Conservation (phyloP, 129 eudicot genomes). For the Pulicaria dysenterica region DNA sequence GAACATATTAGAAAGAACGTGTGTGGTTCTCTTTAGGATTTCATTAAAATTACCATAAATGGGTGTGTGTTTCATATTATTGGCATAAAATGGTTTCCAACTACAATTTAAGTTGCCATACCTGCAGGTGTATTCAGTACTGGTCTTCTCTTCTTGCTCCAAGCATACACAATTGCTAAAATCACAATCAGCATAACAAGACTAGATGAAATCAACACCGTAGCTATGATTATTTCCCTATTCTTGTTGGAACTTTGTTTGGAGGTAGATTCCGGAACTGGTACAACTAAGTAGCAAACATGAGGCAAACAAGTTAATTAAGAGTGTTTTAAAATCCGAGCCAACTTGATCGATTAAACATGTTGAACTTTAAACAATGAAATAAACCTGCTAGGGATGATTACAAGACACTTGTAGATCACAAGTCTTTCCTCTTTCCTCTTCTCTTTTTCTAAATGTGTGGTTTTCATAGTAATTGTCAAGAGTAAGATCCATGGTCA, state of each 20-base stretch:
- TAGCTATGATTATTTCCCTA: neutral
- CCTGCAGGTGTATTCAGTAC: neutral
- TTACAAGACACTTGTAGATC: too few species aligned
- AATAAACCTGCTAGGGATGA: too few species aligned
- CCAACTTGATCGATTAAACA: neutral
- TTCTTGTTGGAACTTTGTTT: constrained; percentile 13
- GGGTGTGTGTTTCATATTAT: neutral
- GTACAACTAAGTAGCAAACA: neutral
- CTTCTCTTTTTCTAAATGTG: too few species aligned
- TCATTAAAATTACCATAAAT: too few species aligned
- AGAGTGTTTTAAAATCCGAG: neutral
- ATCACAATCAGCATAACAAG: constrained; percentile 22
- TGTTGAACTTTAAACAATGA: too few species aligned
- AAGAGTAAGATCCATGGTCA: too few species aligned
- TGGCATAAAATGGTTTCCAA: too few species aligned
- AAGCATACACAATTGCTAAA: neutral
- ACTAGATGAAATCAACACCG: constrained; percentile 2
- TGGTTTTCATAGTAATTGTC: too few species aligned
- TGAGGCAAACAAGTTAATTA: neutral
- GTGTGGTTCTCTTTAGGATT: too few species aligned
- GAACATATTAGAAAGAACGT: too few species aligned
- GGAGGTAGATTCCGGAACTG: neutral
- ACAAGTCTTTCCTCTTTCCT: too few species aligned
- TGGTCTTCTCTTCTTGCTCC: constrained; percentile 17
- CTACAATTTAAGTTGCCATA: neutral